Conservation (phyloP, 1,139 yeast species). For the Geotrichum restrictum region DNA sequence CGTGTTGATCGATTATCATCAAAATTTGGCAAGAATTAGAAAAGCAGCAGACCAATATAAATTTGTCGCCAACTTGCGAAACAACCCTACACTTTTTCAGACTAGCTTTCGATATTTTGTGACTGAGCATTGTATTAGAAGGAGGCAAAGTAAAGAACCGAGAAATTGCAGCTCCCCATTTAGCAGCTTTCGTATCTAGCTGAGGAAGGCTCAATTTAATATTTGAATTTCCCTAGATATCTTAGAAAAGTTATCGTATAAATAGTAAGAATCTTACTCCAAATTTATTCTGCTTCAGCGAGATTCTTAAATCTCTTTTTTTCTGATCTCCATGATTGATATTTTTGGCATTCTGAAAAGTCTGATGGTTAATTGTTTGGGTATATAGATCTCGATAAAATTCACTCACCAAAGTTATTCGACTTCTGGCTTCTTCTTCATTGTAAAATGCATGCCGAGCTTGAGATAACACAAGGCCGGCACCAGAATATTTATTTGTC, state of each 20-base stretch:
- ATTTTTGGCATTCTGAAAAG: no score
- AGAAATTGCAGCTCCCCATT: constrained; percentile 12
- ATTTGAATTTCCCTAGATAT: not conserved
- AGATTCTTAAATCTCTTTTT: constrained; percentile 1
- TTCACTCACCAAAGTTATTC: constrained; percentile 3
- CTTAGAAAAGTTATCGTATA: not conserved
- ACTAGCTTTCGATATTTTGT: constrained; percentile 15
- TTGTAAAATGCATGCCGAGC: constrained; percentile 11
- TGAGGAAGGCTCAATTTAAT: constrained; percentile 13
- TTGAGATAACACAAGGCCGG: constrained; percentile 5
- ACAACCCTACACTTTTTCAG: constrained; percentile 26
- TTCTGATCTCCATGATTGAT: no score
- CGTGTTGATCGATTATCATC: constrained; percentile 67
- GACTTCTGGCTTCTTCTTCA: constrained; percentile 4
- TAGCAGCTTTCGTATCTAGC: constrained; percentile 11
- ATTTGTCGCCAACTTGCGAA: constrained; percentile 57
- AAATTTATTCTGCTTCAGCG: constrained; percentile 1
- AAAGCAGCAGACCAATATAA: constrained; percentile 46
- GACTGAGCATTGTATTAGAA: constrained; percentile 5
- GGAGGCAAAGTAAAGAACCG: constrained; percentile 10
- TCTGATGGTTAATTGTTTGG: no score
- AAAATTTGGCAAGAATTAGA: constrained; percentile 28
- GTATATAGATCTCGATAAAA: no score
- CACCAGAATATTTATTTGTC: not conserved
- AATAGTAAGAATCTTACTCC: not conserved